phyloP scores from a whole-genome alignment of 2,329 filamentous ascomycete genomes.

The Fusarium acutatum region DNA sequence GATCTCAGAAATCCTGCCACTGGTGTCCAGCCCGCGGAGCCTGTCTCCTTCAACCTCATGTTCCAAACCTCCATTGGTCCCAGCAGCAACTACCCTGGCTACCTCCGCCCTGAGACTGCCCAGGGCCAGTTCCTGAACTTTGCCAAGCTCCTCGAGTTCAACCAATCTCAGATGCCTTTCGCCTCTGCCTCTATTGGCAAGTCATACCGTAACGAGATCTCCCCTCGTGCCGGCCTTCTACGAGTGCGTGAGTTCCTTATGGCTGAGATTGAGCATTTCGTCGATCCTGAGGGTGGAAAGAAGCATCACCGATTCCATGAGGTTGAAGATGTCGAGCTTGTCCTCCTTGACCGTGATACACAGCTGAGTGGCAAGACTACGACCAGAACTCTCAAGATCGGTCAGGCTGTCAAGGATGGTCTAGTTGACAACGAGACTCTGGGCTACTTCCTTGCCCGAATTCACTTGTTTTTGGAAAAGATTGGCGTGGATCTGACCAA shows the following conservation, averaged over 20 bases:
- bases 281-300: slow-evolving; percentile 94
- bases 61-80: slow-evolving; percentile 96
- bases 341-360: slow-evolving; percentile 83
- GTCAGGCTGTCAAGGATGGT: slow-evolving; percentile 82
- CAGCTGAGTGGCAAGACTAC: slow-evolving; percentile 88
- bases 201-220: slow-evolving; percentile 98
- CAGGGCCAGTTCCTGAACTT: slow-evolving; percentile 99
- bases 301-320: slow-evolving; percentile 90
- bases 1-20: slow-evolving; percentile 89
- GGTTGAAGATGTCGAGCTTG: slow-evolving; percentile 83
- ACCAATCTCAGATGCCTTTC: slow-evolving; percentile 94
- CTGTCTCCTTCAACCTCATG: slow-evolving; percentile 97
- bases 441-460: slow-evolving; percentile 95
- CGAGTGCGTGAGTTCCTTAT: slow-evolving; percentile 97
- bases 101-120: slow-evolving; percentile 91
- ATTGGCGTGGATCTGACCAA: slow-evolving; percentile 89
- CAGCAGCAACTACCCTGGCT: slow-evolving; percentile 85
- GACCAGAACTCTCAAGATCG: slow-evolving; percentile 77
- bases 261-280: slow-evolving; percentile 99
- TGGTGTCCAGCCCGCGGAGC: slow-evolving; percentile 77
- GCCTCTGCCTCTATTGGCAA: slow-evolving; percentile 97
- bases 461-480: slow-evolving; percentile 87
- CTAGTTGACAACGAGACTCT: slow-evolving; percentile 97
- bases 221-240: slow-evolving; percentile 87
- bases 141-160: slow-evolving; percentile 94